Base-by-base conservation (phyloP, 2,329 filamentous ascomycete genomes). In the Shiraia bambusicola region DNA sequence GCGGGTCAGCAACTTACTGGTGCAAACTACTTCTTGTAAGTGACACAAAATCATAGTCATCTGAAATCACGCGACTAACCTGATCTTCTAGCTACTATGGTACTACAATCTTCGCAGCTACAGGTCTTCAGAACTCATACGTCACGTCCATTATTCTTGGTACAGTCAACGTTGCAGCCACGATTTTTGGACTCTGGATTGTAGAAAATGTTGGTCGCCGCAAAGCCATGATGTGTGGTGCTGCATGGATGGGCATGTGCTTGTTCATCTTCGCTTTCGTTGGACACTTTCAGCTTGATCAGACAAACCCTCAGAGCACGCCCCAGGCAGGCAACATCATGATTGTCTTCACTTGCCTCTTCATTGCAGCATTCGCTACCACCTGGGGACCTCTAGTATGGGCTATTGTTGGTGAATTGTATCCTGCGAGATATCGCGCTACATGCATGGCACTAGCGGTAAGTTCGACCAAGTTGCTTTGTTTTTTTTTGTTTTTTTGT, bases 371-470 rank as follows among this genome's bases (percentile, higher is more conserved):
- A 1, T 87, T 83, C 49, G 83, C 83, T 2, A 84, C 79, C 0
- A 86, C 83, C 3, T 87, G 83, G 84, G 83, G 83, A 24, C 84
- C 84, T 1, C 76, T 83, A 33, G 82, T 86, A 42, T 90, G 86
- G 86, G 81, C 86, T 39, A 75, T 84, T 34, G 79, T 83, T 37
- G 79, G 80, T 6, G 81, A 84, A 60, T 73, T 87, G 33, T 87
- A 84, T 65, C 82, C 78, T 0, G 81, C 80, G n/a, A 74, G 81
- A 24, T 73, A 74, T 59, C 67, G 72, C 22, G 72, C 70, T 3
- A 69, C 55, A 24, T 70, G 66, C 59, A 74, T 74, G 70, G 71
- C 65, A 14, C 55, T 74, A 3, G 72, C 71, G 6, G 19, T 22
- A 22, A 22, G 19, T 22, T 22, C 4, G 8, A 22, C 46, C 48